Evolutionary conservation across 176 grass and related monocot species (phyloP).

Genomic region (Aegilops tauschii): DNA sequence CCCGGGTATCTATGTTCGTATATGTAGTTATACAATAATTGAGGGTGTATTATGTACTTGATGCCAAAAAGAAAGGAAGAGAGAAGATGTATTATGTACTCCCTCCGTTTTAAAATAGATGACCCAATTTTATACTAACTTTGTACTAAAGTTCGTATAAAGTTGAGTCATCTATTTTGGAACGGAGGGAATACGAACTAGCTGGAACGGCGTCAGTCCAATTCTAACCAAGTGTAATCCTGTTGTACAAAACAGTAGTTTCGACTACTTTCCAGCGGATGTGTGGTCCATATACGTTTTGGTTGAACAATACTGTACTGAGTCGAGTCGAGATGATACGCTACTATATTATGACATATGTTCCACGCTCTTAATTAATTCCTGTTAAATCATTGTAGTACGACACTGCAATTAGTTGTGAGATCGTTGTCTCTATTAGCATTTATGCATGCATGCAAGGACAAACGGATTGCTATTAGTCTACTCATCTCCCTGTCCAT

Average conservation of each 20-base stretch:
- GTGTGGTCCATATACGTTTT: neutral
- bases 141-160: too few species aligned
- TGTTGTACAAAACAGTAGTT: neutral
- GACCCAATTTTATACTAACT: too few species aligned
- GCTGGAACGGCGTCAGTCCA: neutral
- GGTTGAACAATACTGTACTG: neutral
- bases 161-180: too few species aligned
- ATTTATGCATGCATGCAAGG: constrained; percentile 15
- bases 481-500: neutral
- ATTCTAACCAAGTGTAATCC: neutral
- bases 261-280: neutral
- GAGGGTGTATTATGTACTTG: too few species aligned
- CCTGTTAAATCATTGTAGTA: neutral
- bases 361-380: neutral
- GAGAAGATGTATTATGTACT: neutral
- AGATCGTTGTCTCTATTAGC: neutral
- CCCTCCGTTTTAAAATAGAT: too few species aligned
- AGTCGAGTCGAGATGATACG: neutral
- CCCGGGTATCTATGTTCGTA: neutral
- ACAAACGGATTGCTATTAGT: neutral
- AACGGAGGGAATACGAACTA: neutral
- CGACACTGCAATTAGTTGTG: neutral
- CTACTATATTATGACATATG: neutral
- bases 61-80: too few species aligned
- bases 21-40: neutral